Conservation (phyloP, 2,329 filamentous ascomycete genomes). For the Davidsoniella virescens region DNA sequence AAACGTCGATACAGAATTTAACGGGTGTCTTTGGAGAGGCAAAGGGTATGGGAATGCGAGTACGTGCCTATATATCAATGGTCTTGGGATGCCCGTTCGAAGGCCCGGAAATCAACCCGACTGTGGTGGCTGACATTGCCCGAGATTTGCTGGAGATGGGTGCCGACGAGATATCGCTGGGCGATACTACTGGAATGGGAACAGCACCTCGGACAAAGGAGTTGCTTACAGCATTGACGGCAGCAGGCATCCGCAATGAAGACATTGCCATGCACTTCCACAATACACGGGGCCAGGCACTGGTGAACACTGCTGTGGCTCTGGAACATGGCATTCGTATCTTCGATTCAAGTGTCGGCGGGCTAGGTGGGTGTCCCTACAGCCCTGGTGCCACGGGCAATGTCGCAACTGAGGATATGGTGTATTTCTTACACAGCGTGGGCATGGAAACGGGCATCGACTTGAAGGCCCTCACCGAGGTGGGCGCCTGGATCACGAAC, state of each 20-base stretch:
- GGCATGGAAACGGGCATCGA: conserved; percentile 62
- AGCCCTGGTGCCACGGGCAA: conserved; percentile 77
- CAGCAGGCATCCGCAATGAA: conserved; percentile 50
- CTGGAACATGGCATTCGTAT: conserved; percentile 62
- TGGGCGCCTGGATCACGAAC: conserved; percentile 55
- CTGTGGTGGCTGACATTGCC: conserved; percentile 49
- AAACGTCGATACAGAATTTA: conserved; percentile 56
- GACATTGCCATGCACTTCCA: conserved; percentile 76
- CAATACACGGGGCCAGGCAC: conserved; percentile 71
- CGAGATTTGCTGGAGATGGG: conserved; percentile 64
- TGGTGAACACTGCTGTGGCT: conserved; percentile 66
- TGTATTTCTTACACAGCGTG: conserved; percentile 59
- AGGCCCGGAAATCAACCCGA: conserved; percentile 46
- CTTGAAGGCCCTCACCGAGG: conserved; percentile 46
- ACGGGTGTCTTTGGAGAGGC: conserved; percentile 51
- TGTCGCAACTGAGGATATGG: conserved; percentile 69
- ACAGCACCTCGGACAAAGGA: conserved; percentile 54
- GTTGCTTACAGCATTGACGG: conserved; percentile 45
- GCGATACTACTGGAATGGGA: conserved; percentile 83
- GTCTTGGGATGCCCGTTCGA: conserved; percentile 69
- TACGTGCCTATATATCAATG: conserved; percentile 67
- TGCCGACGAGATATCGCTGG: conserved; percentile 77
- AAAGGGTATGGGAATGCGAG: conserved; percentile 47
- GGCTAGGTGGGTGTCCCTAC: conserved; percentile 72
- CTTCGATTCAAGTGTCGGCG: conserved; percentile 67